phyloP scores from a whole-genome alignment of 345 rosid species.

The Aquilaria malaccensis region DNA sequence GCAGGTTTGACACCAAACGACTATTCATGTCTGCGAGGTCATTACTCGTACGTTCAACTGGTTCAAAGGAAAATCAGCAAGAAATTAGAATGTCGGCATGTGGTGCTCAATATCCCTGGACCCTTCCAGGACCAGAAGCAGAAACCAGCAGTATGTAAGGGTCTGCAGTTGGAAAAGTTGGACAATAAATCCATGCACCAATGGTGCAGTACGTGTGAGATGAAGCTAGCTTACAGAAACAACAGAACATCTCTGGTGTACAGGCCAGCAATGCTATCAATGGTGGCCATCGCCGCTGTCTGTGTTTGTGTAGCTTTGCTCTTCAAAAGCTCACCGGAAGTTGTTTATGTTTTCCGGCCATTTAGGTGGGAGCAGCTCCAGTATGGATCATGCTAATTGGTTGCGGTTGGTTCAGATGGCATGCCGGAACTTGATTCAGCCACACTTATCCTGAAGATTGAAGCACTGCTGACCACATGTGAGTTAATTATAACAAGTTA shows the following conservation, averaged over 20 bases:
- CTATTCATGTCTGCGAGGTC: conserved; percentile 48
- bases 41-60: conserved; percentile 42
- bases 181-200: conserved; percentile 14
- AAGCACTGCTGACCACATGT: not conserved
- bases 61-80: conserved; percentile 46
- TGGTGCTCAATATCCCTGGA: conserved; percentile 36
- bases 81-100: conserved; percentile 24
- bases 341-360: conserved; percentile 36
- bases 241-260: conserved; percentile 29
- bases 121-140: conserved; percentile 15
- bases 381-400: conserved; percentile 43
- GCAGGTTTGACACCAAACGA: conserved; percentile 53
- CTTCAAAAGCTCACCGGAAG: conserved; percentile 64
- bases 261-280: conserved; percentile 51
- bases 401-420: conserved; percentile 1
- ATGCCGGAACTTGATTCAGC: not conserved
- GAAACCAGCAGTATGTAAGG: conserved; percentile 19
- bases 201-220: conserved; percentile 40
- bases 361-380: conserved; percentile 63
- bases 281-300: conserved; percentile 62
- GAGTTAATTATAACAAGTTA: too few species aligned
- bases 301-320: conserved; percentile 63
- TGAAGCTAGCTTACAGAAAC: conserved; percentile 25
- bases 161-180: conserved; percentile 23
- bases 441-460: not conserved